Conservation (phyloP, 2,329 filamentous ascomycete species). For the Nothomitra cinnamomea region DNA sequence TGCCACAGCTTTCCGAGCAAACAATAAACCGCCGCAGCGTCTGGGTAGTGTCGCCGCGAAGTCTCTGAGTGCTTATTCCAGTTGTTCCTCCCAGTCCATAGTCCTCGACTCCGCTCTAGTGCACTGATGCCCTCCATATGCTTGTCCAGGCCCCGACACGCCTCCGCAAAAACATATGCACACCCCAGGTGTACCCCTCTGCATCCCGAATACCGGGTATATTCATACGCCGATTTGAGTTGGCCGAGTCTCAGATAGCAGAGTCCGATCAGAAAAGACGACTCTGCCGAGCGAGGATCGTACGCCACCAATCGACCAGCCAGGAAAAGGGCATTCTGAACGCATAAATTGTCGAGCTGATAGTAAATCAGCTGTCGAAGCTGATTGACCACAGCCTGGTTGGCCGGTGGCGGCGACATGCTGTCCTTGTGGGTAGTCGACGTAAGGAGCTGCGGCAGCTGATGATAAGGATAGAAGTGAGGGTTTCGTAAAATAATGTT, state of each 20-base stretch:
- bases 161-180: slow-evolving; percentile 79
- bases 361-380: slow-evolving; percentile 51
- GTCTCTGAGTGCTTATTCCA: slow-evolving; percentile 67
- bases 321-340: slow-evolving; percentile 85
- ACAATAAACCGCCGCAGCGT: slow-evolving; percentile 68
- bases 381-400: slow-evolving; percentile 38
- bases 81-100: slow-evolving; percentile 59
- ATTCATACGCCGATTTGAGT: slow-evolving; percentile 71
- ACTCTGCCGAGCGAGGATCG: slow-evolving; percentile 65
- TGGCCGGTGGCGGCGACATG: slow-evolving; percentile 39
- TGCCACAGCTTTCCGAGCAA: slow-evolving; percentile 77
- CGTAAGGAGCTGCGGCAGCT: neutral
- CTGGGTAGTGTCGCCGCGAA: slow-evolving; percentile 56
- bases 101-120: slow-evolving; percentile 61
- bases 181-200: slow-evolving; percentile 69
- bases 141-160: slow-evolving; percentile 63
- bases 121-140: slow-evolving; percentile 68
- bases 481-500: too few relatives aligned
- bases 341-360: slow-evolving; percentile 74
- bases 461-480: neutral
- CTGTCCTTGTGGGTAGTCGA: slow-evolving; percentile 5
- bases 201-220: slow-evolving; percentile 52
- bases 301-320: slow-evolving; percentile 73
- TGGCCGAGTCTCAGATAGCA: slow-evolving; percentile 74
- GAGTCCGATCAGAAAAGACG: slow-evolving; percentile 65